Base-by-base conservation (phyloP, 352 stramenopile genomes). In the Pythium myriotylum region DNA sequence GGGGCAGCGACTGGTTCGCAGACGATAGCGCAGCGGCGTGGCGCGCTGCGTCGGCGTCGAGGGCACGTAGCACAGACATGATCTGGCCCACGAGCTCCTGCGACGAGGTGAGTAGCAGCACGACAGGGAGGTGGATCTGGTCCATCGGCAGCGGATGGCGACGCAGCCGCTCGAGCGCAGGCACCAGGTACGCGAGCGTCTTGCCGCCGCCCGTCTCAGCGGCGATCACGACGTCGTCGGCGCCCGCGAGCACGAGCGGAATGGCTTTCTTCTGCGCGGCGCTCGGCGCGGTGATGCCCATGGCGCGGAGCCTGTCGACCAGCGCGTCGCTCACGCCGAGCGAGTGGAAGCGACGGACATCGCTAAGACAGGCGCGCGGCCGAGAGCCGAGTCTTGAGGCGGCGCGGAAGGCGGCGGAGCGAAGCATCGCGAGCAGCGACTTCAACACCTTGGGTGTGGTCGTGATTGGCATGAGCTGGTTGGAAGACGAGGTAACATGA, bases 121-220 rank as follows among this genome's bases (percentile, higher is more conserved):
- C 82, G 32, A 82, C 70, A 4, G 83, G 85, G 9, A 78, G 71
- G 12, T 74, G 75, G 29, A 88, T 73, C 12, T 75, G 49, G 8
- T 62, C 54, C n/a, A 72, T 22, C 0, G 69, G 54, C 46, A 88
- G 39, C 40, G 72, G 54, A 24, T 75, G 66, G n/a, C 60, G 29
- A 22, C 74, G 62, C 19, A 82, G 65, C 32, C 79, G 72, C 51
- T 95, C 76, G 26, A 98, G 60, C 58, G 99, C 70, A 3, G 96
- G 95, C 42, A 99, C 58, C 3, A 99, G 57, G 71, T 98, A 99
- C 10, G 95, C 85, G 45, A 99, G 77, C 29, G 96, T 99, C 74
- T 99, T 99, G 50, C 95, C 95, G 53, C 78, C 90, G 41, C 96
- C 96, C 0, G 96, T 99, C 65, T 99, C 95, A 14, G 85, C 91